A percentile compares a stretch with the other conserved stretches of the same genome.
Conservation (phyloP, 805 yeast genomes). For the Candida broadrunensis region DNA sequence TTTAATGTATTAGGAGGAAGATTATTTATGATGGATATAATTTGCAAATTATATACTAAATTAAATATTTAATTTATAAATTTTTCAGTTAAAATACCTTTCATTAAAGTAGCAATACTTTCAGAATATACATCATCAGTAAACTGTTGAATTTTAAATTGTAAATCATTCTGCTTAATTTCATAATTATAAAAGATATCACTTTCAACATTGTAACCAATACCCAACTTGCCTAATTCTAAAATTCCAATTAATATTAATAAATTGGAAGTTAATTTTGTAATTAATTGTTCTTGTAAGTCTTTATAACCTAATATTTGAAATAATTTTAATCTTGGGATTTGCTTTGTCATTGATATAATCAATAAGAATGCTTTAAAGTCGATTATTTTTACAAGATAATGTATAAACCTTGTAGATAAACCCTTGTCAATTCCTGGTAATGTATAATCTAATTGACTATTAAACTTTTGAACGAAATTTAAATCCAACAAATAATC, state of each 20-base stretch:
- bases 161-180: constrained; percentile 1
- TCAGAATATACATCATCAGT: constrained; percentile 15
- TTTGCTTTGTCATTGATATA: constrained; percentile 20
- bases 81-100: constrained; percentile 22
- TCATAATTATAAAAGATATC: constrained; percentile 21
- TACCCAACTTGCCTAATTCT: constrained; percentile 23
- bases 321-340: constrained; percentile 19
- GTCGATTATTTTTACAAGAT: constrained; percentile 24
- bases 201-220: constrained; percentile 21
- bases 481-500: constrained; percentile 1
- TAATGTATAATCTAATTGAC: constrained; percentile 14
- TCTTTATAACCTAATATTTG: constrained; percentile 23
- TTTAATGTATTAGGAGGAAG: constrained; percentile 51
- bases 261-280: constrained; percentile 15
- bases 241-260: constrained; percentile 22
- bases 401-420: constrained; percentile 13
- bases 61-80: constrained; percentile 10
- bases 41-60: constrained; percentile 10
- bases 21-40: constrained; percentile 31
- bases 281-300: not conserved
- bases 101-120: constrained; percentile 24
- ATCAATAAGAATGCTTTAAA: constrained; percentile 27
- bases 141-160: constrained; percentile 11
- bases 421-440: constrained; percentile 9
- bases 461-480: constrained; percentile 7